Evolutionary conservation across 495 filamentous ascomycete genomes (phyloP).

Genomic region (Arthonia radiata): DNA sequence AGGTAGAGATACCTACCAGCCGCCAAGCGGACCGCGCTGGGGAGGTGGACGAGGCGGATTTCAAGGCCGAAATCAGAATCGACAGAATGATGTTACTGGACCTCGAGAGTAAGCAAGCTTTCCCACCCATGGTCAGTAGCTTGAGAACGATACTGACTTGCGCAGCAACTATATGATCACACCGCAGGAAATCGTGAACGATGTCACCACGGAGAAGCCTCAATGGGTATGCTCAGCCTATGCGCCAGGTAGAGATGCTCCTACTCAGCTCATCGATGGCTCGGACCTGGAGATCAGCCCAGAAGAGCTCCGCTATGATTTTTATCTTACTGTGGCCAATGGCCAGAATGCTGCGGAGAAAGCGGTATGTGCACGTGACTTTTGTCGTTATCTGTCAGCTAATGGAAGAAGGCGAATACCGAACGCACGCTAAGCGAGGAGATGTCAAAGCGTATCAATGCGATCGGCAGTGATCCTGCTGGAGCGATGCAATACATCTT

Average conservation of each 20-base stretch:
- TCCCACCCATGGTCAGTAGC: too few species aligned
- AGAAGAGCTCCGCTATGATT: slow-evolving; percentile 53
- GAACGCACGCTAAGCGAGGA: slow-evolving; percentile 37
- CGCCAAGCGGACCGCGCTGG: too few species aligned
- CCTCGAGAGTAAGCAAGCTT: too few species aligned
- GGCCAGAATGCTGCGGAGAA: slow-evolving; percentile 38
- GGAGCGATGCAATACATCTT: slow-evolving; percentile 49
- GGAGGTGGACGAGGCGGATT: too few species aligned
- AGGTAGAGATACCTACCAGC: too few species aligned
- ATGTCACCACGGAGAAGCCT: slow-evolving; percentile 26
- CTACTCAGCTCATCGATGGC: slow-evolving; percentile 59
- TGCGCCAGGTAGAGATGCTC: slow-evolving; percentile 43
- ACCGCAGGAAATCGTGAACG: background rate
- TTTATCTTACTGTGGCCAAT: slow-evolving; percentile 29
- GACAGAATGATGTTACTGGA: too few species aligned
- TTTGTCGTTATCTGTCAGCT: slow-evolving; percentile 12
- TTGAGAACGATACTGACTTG: too few species aligned
- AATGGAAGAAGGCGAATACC: slow-evolving; percentile 34
- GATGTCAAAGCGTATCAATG: slow-evolving; percentile 36
- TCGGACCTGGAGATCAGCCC: slow-evolving; percentile 54
- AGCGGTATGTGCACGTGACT: slow-evolving; percentile 27
- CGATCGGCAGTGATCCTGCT: slow-evolving; percentile 40
- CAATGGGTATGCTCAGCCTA: slow-evolving; percentile 70
- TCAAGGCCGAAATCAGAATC: too few species aligned
- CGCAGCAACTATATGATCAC: background rate